Percentiles rank a stretch among this genome's conserved stretches.
Conservation (phyloP, 768 basidiomycete species). For the Favolaschia claudopus region DNA sequence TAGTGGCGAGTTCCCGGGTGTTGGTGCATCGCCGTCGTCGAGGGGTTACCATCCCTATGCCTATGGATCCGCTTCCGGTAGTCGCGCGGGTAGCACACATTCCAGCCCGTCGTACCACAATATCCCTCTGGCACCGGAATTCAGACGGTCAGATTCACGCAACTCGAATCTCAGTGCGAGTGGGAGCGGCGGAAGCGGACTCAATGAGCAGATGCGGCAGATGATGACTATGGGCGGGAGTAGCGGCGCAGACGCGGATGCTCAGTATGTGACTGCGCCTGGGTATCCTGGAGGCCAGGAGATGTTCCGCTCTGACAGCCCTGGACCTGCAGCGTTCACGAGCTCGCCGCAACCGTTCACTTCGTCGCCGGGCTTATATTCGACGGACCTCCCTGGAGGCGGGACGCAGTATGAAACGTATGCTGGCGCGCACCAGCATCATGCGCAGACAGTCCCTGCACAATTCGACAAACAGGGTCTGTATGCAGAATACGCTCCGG, state of each 20-base stretch:
- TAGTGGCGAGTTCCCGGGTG: conserved; percentile 43
- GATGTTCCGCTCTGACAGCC: conserved; percentile 52
- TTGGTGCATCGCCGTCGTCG: conserved; percentile 45
- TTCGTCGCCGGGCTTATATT: conserved; percentile 25
- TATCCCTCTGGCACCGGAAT: conserved; percentile 46
- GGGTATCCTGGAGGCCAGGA: conserved; percentile 25
- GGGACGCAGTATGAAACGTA: conserved; percentile 8
- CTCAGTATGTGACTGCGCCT: conserved; percentile 22
- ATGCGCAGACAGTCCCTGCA: conserved; percentile 25
- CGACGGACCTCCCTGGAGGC: conserved; percentile 16
- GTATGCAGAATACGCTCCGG: conserved; percentile 8
- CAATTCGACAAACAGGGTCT: conserved; percentile 23
- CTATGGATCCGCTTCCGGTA: conserved; percentile 43
- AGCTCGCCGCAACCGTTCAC: conserved; percentile 44
- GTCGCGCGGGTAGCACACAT: conserved; percentile 48
- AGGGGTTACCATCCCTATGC: conserved; percentile 69
- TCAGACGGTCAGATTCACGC: conserved; percentile 48
- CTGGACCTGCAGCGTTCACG: no score
- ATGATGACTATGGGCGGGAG: conserved; percentile 47
- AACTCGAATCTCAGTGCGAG: conserved; percentile 42
- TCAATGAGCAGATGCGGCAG: conserved; percentile 55
- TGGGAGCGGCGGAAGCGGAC: conserved; percentile 39
- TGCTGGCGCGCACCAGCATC: conserved; percentile 19
- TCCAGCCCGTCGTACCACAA: conserved; percentile 54
- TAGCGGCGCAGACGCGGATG: conserved; percentile 27